Evolutionary conservation across 768 basidiomycete genomes (phyloP).

Genomic region (Gymnopilus junonius): DNA sequence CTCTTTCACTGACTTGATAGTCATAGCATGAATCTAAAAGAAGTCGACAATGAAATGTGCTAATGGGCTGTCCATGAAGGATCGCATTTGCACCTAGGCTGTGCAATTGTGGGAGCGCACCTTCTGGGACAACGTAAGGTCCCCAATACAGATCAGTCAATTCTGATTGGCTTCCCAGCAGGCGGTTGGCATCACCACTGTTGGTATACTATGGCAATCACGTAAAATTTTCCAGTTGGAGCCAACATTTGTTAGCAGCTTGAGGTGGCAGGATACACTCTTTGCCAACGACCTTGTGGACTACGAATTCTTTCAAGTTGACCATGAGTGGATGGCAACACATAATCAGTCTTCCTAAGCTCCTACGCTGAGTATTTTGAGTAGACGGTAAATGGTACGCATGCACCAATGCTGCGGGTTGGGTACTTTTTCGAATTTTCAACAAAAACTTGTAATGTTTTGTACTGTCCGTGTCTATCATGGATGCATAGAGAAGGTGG

Average conservation of each 20-base stretch:
- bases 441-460: not conserved
- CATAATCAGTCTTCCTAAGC: not conserved
- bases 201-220: not conserved
- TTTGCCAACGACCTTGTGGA: not conserved
- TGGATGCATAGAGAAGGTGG: not conserved
- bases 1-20: not conserved
- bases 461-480: not conserved
- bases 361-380: not conserved
- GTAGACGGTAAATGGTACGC: not conserved
- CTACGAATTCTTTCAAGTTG: not conserved
- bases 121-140: not conserved
- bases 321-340: not conserved
- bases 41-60: not conserved
- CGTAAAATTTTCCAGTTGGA: not conserved
- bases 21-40: not conserved
- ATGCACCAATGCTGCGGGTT: not conserved
- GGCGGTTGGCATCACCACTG: not conserved
- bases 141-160: not conserved
- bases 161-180: not conserved
- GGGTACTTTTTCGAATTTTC: not conserved
- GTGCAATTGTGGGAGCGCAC: not conserved
- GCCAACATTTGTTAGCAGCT: not conserved
- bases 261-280: not conserved
- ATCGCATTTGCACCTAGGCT: not conserved
- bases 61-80: not conserved